Evolutionary conservation across 768 basidiomycete species (phyloP).

Genomic region (Phylloporus sp.): DNA sequence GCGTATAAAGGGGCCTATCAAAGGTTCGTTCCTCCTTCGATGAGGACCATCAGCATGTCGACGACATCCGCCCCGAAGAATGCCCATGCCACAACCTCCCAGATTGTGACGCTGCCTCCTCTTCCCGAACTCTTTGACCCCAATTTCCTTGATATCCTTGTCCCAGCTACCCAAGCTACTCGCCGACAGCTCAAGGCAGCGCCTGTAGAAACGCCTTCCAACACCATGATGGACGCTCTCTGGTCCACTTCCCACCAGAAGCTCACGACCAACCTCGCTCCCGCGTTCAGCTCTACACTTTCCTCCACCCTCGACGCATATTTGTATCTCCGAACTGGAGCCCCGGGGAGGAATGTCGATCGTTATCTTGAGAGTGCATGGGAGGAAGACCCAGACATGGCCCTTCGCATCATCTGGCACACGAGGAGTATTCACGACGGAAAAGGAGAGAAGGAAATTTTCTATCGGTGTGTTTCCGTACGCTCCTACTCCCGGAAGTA

Average conservation of each 20-base stretch:
- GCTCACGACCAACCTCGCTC: slow-evolving; percentile 47
- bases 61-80: not conserved
- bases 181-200: not conserved
- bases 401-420: slow-evolving; percentile 65
- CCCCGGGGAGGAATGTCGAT: slow-evolving; percentile 24
- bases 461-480: slow-evolving; percentile 43
- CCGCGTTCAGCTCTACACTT: slow-evolving; percentile 47
- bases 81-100: slow-evolving; percentile 24
- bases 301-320: slow-evolving; percentile 57
- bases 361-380: slow-evolving; percentile 45
- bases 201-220: slow-evolving; percentile 13
- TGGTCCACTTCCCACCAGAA: slow-evolving; percentile 38
- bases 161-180: slow-evolving; percentile 34
- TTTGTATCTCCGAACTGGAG: slow-evolving; percentile 33
- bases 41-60: not conserved
- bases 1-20: too few species aligned
- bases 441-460: slow-evolving; percentile 53
- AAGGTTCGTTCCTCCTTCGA: too few species aligned
- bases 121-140: slow-evolving; percentile 56
- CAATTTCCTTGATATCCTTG: slow-evolving; percentile 51
- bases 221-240: slow-evolving; percentile 56
- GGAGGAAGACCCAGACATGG: slow-evolving; percentile 52
- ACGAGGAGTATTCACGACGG: slow-evolving; percentile 67
- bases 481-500: not conserved
- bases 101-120: slow-evolving; percentile 47